These are phyloP conservation scores for Pharus latifolius DNA, from an alignment of 176 grass and related monocot species.

Conservation along the genomic window DNA sequence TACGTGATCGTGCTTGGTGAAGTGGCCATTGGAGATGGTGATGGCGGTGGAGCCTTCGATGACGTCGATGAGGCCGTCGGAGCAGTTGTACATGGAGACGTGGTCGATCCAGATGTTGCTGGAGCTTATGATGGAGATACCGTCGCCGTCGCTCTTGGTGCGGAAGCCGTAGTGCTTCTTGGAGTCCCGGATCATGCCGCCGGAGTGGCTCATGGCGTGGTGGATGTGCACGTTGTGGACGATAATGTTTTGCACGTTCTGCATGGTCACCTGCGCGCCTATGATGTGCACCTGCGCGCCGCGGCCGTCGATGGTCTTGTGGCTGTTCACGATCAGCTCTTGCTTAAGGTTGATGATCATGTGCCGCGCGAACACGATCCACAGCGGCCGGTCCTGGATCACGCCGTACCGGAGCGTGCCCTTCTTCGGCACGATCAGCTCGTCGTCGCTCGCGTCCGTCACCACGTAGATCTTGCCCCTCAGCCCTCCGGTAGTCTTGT, in stretches of 20 bases:
- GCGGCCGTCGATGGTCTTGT: conserved; percentile 74
- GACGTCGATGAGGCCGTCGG: conserved; percentile 71
- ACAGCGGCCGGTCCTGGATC: conserved; percentile 39
- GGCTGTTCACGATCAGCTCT: conserved; percentile 54
- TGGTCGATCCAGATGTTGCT: conserved; percentile 74
- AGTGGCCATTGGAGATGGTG: conserved; percentile 76
- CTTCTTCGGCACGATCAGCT: neutral
- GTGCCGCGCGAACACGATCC: conserved; percentile 57
- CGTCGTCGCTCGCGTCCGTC: conserved; percentile 38
- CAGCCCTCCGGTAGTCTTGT: conserved; percentile 12
- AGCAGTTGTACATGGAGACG: conserved; percentile 53
- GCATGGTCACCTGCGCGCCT: conserved; percentile 51
- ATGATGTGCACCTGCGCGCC: conserved; percentile 64
- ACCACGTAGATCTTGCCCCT: conserved; percentile 35
- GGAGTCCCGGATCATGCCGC: conserved; percentile 58
- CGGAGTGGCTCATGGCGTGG: conserved; percentile 16
- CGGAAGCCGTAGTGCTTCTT: conserved; percentile 18
- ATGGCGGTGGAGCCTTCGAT: conserved; percentile 56
- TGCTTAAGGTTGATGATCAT: conserved; percentile 43
- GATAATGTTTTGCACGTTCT: conserved; percentile 52
- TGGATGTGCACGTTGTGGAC: conserved; percentile 63
- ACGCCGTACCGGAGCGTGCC: conserved; percentile 55
- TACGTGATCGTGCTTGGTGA: conserved; percentile 69
- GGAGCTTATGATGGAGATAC: conserved; percentile 36
- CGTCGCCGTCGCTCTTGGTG: conserved; percentile 56